Evolutionary conservation across 768 basidiomycete genomes (phyloP).

Genomic region (Calocybe gangraenosa): DNA sequence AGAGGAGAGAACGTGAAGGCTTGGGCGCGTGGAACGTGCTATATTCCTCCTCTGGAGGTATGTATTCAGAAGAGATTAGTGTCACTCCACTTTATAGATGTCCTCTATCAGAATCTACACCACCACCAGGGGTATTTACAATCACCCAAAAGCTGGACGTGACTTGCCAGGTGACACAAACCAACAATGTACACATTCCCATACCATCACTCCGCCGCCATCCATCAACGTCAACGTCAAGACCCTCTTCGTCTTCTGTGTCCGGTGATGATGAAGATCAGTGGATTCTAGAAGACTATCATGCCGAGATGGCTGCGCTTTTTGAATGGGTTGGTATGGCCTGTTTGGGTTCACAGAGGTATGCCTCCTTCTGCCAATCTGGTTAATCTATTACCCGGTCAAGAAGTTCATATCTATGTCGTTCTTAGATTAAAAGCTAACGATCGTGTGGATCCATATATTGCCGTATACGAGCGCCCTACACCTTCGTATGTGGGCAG

Average conservation of each 20-base stretch:
- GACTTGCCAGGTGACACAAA: conserved; percentile 19
- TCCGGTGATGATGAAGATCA: conserved; percentile 9
- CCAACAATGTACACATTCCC: conserved; percentile 40
- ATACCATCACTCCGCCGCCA: conserved; percentile 23
- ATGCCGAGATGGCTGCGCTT: conserved; percentile 36
- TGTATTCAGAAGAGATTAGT: background rate
- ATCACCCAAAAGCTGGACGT: conserved; percentile 18
- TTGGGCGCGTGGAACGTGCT: conserved; percentile 41
- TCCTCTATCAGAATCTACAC: conserved; percentile 20
- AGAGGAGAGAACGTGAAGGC: conserved; percentile 28
- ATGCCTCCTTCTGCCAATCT: no score
- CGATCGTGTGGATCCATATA: conserved; percentile 65
- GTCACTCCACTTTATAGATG: no score
- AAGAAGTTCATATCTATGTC: no score
- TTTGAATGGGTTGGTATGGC: conserved; percentile 80
- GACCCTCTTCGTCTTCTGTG: background rate
- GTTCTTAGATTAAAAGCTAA: conserved; percentile 55
- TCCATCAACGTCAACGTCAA: conserved; percentile 18
- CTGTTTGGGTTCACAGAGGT: conserved; percentile 64
- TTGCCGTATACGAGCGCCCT: conserved; percentile 62
- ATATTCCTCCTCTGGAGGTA: conserved; percentile 28
- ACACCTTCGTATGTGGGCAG: conserved; percentile 37
- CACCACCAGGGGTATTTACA: conserved; percentile 16
- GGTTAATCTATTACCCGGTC: no score
- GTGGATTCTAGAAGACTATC: conserved; percentile 48